phyloP scores from a whole-genome alignment of 2,329 filamentous ascomycete species.

The Exophiala bonariae region DNA sequence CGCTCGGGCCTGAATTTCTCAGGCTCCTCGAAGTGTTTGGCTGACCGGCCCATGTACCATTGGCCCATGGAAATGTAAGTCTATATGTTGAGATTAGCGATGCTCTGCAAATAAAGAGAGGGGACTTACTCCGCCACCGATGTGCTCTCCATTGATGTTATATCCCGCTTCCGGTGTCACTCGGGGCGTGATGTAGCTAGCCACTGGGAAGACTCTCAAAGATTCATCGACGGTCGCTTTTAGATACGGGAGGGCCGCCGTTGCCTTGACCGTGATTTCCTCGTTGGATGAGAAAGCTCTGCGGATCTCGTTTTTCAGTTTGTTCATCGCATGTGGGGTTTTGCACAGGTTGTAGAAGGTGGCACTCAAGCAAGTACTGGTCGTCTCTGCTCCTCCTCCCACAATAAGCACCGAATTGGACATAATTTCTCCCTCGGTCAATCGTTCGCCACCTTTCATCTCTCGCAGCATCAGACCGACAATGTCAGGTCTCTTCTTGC shows the following conservation, averaged over 20 bases:
- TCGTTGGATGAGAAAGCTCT: conserved; percentile 36
- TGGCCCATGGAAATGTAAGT: conserved; percentile 21
- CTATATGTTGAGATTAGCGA: conserved; percentile 3
- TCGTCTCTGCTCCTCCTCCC: conserved; percentile 71
- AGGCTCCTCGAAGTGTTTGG: conserved; percentile 10
- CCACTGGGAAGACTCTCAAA: conserved; percentile 16
- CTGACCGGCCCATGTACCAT: conserved; percentile 19
- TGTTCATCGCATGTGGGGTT: conserved; percentile 32
- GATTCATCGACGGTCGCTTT: conserved; percentile 18
- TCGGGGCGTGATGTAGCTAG: conserved; percentile 14
- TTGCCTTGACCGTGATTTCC: conserved; percentile 33
- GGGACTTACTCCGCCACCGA: conserved; percentile 31
- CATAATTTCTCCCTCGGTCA: conserved; percentile 67
- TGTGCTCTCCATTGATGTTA: conserved; percentile 31
- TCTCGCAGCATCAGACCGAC: conserved; percentile 18
- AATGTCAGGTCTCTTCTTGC: conserved; percentile 50
- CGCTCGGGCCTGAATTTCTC: conserved; percentile 16
- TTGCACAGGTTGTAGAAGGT: conserved; percentile 43
- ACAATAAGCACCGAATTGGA: conserved; percentile 47
- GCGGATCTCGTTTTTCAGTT: conserved; percentile 38
- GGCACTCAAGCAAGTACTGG: conserved; percentile 60
- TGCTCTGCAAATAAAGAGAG: not conserved
- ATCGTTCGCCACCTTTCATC: conserved; percentile 53
- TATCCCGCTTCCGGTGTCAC: conserved; percentile 39
- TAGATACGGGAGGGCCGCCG: conserved; percentile 18